Conservation (phyloP, 1,284 basidiomycete genomes). For the Rhodotorula sp. region DNA sequence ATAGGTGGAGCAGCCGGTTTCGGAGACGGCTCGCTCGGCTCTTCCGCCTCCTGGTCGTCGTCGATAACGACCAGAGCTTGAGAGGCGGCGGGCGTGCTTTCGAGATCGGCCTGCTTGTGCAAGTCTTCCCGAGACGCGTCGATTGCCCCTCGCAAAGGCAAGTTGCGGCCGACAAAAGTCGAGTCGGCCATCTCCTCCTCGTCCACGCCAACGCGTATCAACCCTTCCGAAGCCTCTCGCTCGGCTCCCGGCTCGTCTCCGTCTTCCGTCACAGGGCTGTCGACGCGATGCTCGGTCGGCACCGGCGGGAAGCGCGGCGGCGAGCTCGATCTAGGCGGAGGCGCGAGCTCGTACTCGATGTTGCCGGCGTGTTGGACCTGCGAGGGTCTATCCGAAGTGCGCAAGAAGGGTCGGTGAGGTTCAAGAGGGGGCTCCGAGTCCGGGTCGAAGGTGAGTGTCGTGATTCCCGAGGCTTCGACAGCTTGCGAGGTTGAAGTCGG, state of each 20-base stretch:
- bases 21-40: not conserved
- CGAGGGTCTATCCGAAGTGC: not conserved
- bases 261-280: not conserved
- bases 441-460: not conserved
- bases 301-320: constrained; percentile 1
- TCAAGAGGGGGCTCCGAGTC: not conserved
- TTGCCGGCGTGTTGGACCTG: not conserved
- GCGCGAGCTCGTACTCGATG: constrained; percentile 10
- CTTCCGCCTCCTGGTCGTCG: not conserved
- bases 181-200: constrained; percentile 8
- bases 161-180: not conserved
- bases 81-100: not conserved
- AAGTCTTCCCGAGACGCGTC: not conserved
- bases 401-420: not conserved
- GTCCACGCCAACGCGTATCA: not conserved
- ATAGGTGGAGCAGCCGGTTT: not conserved
- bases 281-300: constrained; percentile 4
- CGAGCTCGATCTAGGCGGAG: constrained; percentile 19
- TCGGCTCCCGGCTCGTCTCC: not conserved
- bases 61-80: constrained; percentile 12
- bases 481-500: too few relatives aligned
- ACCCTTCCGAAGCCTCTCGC: not conserved
- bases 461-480: not conserved
- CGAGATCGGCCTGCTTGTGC: constrained; percentile 8
- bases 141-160: not conserved